Percentiles rank a stretch among this genome's conserved stretches.
These are phyloP conservation scores for Anthoceros angustus DNA, from an alignment of 225 moss, liverwort and hornwort species.

Conservation along the genomic window DNA sequence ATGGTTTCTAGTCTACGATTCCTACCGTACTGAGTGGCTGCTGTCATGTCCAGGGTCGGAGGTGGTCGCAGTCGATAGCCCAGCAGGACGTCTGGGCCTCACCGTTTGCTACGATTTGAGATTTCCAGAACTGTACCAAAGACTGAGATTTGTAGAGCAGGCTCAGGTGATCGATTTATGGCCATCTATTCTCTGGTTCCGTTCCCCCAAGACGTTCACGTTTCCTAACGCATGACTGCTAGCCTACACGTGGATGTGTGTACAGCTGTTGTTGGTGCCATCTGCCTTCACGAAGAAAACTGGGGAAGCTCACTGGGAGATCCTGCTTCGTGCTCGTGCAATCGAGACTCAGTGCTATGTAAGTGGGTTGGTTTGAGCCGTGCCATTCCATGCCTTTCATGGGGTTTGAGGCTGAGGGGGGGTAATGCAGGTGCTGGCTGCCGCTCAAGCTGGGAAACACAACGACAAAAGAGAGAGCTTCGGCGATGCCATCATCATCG, in stretches of 20 bases:
- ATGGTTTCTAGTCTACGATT: not conserved
- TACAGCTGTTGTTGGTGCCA: constrained; percentile 66
- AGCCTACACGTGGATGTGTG: not conserved
- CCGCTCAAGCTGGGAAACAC: constrained; percentile 90
- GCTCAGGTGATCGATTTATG: constrained; percentile 28
- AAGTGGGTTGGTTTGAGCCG: constrained; percentile 8
- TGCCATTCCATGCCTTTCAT: not conserved
- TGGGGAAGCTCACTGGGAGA: constrained; percentile 89
- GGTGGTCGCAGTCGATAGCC: constrained; percentile 57
- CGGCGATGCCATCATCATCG: constrained; percentile 79
- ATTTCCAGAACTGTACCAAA: constrained; percentile 87
- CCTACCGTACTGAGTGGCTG: not conserved
- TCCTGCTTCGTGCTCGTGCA: constrained; percentile 77
- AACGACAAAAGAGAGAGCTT: constrained; percentile 86
- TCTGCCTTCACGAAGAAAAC: constrained; percentile 88
- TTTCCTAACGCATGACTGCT: not conserved
- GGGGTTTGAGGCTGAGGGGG: not conserved
- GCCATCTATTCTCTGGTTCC: not conserved
- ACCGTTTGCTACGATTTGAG: constrained; percentile 93
- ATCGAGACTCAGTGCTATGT: constrained; percentile 95
- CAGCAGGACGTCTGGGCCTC: constrained; percentile 66
- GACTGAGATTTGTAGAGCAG: constrained; percentile 56
- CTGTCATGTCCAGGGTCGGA: constrained; percentile 31
- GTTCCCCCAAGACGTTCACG: not conserved
- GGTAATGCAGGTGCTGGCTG: constrained; percentile 57